Evolutionary conservation across 2,329 filamentous ascomycete genomes (phyloP).

Genomic region (Metarhizium rileyi): DNA sequence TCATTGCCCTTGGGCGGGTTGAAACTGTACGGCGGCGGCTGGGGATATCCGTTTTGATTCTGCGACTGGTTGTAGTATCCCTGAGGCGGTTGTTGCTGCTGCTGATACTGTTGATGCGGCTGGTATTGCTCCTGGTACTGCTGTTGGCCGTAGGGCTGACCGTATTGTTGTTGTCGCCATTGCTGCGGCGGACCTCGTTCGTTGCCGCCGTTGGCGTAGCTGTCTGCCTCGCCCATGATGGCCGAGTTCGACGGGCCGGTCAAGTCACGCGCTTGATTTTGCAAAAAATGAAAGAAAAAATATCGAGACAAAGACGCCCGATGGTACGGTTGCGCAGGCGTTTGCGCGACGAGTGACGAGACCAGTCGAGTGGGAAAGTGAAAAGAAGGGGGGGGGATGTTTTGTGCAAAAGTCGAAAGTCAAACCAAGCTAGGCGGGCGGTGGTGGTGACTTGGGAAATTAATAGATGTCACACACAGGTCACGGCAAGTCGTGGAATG

Average conservation of each 20-base stretch:
- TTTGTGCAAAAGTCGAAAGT: neutral
- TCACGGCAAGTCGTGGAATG: too few relatives aligned
- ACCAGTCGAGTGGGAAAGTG: neutral
- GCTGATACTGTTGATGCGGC: conserved; percentile 4
- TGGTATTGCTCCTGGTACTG: conserved; percentile 8
- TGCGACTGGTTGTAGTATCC: conserved; percentile 10
- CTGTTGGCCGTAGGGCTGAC: conserved; percentile 10
- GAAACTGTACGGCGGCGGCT: conserved; percentile 24
- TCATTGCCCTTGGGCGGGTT: conserved; percentile 27
- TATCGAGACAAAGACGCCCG: neutral
- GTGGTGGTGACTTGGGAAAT: neutral
- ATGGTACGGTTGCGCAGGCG: neutral
- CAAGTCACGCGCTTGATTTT: neutral
- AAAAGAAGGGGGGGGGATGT: neutral
- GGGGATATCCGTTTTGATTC: conserved; percentile 15
- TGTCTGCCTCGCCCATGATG: conserved; percentile 26
- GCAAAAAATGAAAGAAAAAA: neutral
- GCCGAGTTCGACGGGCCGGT: neutral
- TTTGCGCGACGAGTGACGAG: neutral
- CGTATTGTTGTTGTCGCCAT: conserved; percentile 8
- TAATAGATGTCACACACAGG: too few relatives aligned
- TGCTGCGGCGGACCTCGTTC: conserved; percentile 11
- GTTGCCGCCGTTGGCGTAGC: conserved; percentile 18
- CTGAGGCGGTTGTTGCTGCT: conserved; percentile 10
- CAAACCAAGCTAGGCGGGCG: neutral